phyloP scores from a whole-genome alignment of 108 stramenopile species.

The Nitzschia putrida region DNA sequence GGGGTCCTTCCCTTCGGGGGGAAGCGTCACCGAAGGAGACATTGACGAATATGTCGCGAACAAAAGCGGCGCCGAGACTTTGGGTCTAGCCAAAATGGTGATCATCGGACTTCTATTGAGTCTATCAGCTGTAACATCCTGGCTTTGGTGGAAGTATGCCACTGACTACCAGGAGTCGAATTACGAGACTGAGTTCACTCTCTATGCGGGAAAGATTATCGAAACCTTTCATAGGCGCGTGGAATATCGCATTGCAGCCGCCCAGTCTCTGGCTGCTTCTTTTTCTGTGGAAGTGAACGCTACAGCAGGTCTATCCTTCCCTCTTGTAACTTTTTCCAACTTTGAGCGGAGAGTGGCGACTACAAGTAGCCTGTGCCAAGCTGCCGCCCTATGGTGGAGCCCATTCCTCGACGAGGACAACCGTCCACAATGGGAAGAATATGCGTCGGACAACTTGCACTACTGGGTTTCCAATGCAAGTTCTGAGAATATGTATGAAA shows the following conservation, averaged over 20 bases:
- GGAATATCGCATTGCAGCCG: not conserved
- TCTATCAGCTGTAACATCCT: conserved; percentile 5
- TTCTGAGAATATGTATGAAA: not conserved
- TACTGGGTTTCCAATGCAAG: not conserved
- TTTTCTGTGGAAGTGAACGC: not conserved
- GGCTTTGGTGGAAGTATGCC: conserved; percentile 16
- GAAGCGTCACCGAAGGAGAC: not conserved
- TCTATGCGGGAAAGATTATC: not conserved
- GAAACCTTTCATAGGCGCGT: not conserved
- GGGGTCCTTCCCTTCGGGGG: not conserved
- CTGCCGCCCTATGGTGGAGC: conserved; percentile 7
- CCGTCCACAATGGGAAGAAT: conserved; percentile 6
- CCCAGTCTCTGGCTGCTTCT: not conserved
- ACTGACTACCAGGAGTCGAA: not conserved
- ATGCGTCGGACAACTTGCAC: not conserved
- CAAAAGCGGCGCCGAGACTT: not conserved
- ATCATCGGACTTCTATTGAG: not conserved
- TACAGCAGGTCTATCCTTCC: not conserved
- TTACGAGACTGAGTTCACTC: not conserved
- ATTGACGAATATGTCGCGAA: conserved; percentile 6
- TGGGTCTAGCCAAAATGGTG: not conserved
- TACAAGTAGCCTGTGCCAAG: not conserved
- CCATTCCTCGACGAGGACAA: not conserved
- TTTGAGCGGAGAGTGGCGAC: conserved; percentile 14
- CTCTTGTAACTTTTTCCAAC: conserved; percentile 11